Evolutionary conservation across 169 alveolate species (phyloP).

Genomic region (Cryptosporidium muris): DNA sequence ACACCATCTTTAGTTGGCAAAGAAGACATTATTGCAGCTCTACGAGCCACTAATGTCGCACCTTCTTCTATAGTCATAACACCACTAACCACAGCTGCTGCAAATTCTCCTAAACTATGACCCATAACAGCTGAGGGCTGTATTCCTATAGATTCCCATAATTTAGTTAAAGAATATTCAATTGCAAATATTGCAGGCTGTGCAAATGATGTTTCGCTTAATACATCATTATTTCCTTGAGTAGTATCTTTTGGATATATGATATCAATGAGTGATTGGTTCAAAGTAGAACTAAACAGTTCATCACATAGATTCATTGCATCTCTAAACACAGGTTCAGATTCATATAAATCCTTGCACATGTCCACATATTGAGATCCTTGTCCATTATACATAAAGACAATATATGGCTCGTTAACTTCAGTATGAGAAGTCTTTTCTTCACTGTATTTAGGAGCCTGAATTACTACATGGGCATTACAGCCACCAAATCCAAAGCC

Average conservation of each 20-base stretch:
- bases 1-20: conserved; percentile 22
- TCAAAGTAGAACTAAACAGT: conserved; percentile 9
- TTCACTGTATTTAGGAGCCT: conserved; percentile 22
- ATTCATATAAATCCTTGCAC: conserved; percentile 43
- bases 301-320: conserved; percentile 39
- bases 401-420: conserved; percentile 20
- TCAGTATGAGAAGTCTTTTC: conserved; percentile 2
- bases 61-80: conserved; percentile 31
- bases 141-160: conserved; percentile 58
- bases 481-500: conserved; percentile 79
- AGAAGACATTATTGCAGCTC: conserved; percentile 18
- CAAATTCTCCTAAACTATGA: conserved; percentile 78
- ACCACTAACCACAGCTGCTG: conserved; percentile 79
- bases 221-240: conserved; percentile 19
- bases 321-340: conserved; percentile 59
- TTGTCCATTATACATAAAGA: conserved; percentile 67
- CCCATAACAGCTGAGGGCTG: conserved; percentile 74
- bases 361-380: conserved; percentile 56
- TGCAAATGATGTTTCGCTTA: conserved; percentile 22
- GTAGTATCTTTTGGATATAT: conserved; percentile 43
- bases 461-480: conserved; percentile 74
- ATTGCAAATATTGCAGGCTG: conserved; percentile 71
- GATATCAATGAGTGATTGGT: conserved; percentile 28
- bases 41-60: conserved; percentile 1
- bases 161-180: conserved; percentile 45